These are phyloP conservation scores for Cystobasidium ongulense DNA, from an alignment of 768 basidiomycete species.

Conservation along the genomic window DNA sequence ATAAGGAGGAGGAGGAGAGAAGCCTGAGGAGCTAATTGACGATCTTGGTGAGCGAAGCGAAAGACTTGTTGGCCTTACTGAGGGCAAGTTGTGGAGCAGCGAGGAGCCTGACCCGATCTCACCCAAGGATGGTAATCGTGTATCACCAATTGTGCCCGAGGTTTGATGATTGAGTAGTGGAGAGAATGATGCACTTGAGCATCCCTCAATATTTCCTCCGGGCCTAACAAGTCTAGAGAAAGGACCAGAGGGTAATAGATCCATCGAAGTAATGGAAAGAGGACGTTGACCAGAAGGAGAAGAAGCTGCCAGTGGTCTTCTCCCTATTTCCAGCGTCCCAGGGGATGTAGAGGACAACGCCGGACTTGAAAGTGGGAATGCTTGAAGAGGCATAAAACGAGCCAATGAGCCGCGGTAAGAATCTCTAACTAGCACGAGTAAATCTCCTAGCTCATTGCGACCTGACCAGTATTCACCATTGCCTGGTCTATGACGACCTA, in stretches of 20 bases:
- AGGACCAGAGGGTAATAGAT: not conserved
- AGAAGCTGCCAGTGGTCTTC: not conserved
- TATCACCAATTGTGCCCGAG: not conserved
- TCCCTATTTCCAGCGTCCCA: not conserved
- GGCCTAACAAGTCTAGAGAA: not conserved
- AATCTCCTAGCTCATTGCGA: constrained; percentile 1
- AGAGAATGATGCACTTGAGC: not conserved
- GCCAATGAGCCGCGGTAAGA: not conserved
- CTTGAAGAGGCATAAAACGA: not conserved
- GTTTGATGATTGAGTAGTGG: not conserved
- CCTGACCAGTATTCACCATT: not conserved
- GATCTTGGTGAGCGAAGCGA: not conserved
- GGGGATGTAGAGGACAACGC: not conserved
- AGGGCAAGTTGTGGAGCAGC: no score
- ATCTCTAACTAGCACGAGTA: constrained; percentile 2
- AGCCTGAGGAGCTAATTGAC: not conserved
- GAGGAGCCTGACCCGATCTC: no score
- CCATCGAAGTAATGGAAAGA: not conserved
- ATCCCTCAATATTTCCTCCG: not conserved
- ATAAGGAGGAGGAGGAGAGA: not conserved
- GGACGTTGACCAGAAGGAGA: not conserved
- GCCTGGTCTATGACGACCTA: not conserved
- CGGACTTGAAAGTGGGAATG: not conserved
- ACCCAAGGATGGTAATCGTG: not conserved
- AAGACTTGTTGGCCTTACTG: not conserved